A percentile compares a stretch with the other conserved stretches of the same genome.
phyloP scores from a whole-genome alignment of 352 stramenopile genomes.

The Blastocystis sp. region DNA sequence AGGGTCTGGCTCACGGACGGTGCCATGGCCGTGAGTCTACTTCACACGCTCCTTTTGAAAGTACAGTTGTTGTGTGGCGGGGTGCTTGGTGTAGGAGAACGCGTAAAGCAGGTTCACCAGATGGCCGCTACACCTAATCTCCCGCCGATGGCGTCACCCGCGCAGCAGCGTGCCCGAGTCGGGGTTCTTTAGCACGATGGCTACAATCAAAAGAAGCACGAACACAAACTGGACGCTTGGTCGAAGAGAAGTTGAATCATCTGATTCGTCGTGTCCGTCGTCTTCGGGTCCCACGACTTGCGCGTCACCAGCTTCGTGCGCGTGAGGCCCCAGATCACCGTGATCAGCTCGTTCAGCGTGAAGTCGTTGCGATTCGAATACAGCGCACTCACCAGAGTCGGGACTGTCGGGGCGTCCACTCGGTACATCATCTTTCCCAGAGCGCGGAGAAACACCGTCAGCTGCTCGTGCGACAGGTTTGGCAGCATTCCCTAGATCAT shows the following conservation, averaged over 20 bases:
- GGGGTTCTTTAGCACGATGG: conserved; percentile 21
- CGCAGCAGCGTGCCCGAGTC: background rate
- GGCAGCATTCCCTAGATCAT: background rate
- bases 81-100: conserved; percentile 36
- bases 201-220: background rate
- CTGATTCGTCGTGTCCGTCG: background rate
- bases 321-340: conserved; percentile 38
- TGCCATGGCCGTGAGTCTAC: background rate
- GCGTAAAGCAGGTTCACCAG: conserved; percentile 43
- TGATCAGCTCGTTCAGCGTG: conserved; percentile 3
- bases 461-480: background rate
- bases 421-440: conserved; percentile 25
- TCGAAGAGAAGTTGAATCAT: conserved; percentile 10
- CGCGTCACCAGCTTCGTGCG: background rate
- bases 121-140: background rate
- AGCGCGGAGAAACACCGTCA: conserved; percentile 10
- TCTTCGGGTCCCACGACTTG: background rate
- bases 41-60: background rate
- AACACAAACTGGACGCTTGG: background rate
- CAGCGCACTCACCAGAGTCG: background rate
- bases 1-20: background rate
- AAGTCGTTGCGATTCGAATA: conserved; percentile 23
- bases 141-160: background rate
- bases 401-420: background rate
- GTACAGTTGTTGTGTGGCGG: conserved; percentile 21